Evolutionary conservation across 2,329 filamentous ascomycete genomes (phyloP), one percentile per base, ranked within the genome.

Genomic region (Ophiostoma sp.): DNA sequence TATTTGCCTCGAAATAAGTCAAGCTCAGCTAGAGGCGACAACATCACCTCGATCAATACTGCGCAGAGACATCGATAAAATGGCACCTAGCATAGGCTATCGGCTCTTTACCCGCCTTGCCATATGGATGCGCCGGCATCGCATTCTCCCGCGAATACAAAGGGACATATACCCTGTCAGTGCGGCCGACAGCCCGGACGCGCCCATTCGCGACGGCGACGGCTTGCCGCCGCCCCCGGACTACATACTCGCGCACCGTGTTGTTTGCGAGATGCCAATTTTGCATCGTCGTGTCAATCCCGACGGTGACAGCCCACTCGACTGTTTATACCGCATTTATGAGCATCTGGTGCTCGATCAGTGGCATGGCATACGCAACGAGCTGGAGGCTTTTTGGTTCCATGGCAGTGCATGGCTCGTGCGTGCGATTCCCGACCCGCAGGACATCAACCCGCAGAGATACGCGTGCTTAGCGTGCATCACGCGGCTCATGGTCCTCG

Each of bases 261-360:
- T 47, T 14, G 16, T 1, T 11, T 47, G 44, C 3, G 11, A 47
- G 44, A 47, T 47, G 44, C 44, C 44, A 14, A 11, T 47, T 11
- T 14, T 47, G 16, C 16, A 11, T 14, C 44, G 12, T 11, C 44
- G 44, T 47, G 11, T 47, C 11, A 47, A 14, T 14, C 44, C 44
- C 16, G 44, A 47, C 16, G 44, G 44, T 55, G 66, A 67, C 58
- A 38, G 7, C 6, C 55, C 66, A 2, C n/a, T 36, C 16, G 55
- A 62, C 44, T 9, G 41, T 8, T 16, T 78, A 38, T 77, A 74
- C 75, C 75, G 79, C 16, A 68, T 68, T 36, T 68, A 68, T 49
- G 67, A 68, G 55, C 67, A 68, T 27, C 16, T 66, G 11, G 63
- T 66, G 14, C 64, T 68, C 8, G 67, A 68, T 55, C 67, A 68